Percentiles rank a stretch among this genome's conserved stretches.
Conservation (phyloP, 2,329 filamentous ascomycete genomes). For the Aspergillus neoniger region DNA sequence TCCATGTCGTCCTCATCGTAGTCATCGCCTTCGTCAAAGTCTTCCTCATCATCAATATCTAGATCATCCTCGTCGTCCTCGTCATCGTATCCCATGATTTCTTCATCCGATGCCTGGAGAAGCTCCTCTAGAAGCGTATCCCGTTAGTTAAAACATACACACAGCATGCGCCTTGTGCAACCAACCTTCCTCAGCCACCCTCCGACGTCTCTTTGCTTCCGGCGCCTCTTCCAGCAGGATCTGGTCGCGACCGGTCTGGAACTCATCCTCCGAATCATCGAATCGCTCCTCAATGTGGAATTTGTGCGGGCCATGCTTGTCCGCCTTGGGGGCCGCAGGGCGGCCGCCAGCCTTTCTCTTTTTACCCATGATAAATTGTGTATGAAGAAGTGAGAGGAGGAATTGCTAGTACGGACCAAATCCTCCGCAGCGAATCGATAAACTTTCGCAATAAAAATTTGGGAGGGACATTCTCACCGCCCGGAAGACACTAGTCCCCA, state of each 20-base stretch:
- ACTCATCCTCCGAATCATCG: constrained; percentile 91
- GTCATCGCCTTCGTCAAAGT: constrained; percentile 38
- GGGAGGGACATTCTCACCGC: constrained; percentile 36
- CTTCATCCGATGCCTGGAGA: constrained; percentile 63
- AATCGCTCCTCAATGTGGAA: constrained; percentile 67
- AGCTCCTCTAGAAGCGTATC: constrained; percentile 51
- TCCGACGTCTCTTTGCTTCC: constrained; percentile 73
- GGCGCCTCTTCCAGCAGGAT: constrained; percentile 82
- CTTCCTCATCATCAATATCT: constrained; percentile 50
- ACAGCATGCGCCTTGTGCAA: neutral
- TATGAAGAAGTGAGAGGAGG: neutral
- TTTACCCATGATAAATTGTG: constrained; percentile 49
- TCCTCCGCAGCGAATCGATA: constrained; percentile 16
- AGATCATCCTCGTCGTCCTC: constrained; percentile 40
- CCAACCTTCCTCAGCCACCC: constrained; percentile 66
- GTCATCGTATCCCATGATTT: constrained; percentile 58
- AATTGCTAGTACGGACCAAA: constrained; percentile 5
- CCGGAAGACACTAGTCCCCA: constrained; percentile 21
- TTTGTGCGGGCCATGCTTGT: constrained; percentile 33
- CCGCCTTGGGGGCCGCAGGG: constrained; percentile 36
- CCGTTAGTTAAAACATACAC: constrained; percentile 19
- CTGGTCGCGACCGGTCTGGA: constrained; percentile 82
- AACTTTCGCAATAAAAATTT: constrained; percentile 38
- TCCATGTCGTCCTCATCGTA: constrained; percentile 34
- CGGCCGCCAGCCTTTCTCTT: constrained; percentile 69